Evolutionary conservation across 352 stramenopile genomes (phyloP).

Genomic region (Vaucheria bursata): DNA sequence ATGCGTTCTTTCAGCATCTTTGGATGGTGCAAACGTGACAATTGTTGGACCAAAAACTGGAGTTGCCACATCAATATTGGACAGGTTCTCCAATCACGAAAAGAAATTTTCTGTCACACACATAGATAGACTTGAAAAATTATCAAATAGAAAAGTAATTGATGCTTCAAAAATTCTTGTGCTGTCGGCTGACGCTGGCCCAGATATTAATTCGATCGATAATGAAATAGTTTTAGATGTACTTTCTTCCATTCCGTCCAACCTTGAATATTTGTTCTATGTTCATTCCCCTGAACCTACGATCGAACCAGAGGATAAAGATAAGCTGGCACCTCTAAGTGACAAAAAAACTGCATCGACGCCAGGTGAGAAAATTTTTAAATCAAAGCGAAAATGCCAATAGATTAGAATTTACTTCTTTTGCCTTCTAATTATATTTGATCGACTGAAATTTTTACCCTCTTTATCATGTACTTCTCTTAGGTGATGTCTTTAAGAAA

Average conservation of each 20-base stretch:
- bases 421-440: not conserved
- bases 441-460: not conserved
- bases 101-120: too few species aligned
- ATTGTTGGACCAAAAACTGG: not conserved
- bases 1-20: not conserved
- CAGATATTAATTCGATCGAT: not conserved
- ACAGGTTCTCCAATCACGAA: not conserved
- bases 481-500: not conserved
- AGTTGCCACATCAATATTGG: not conserved
- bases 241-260: constrained; percentile 18
- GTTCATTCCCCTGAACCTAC: constrained; percentile 18
- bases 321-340: constrained; percentile 10
- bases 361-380: too few species aligned
- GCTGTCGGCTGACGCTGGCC: constrained; percentile 17
- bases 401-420: not conserved
- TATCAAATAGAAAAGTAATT: too few species aligned
- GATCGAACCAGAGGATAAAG: not conserved
- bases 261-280: constrained; percentile 35
- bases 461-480: not conserved
- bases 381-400: constrained; percentile 11
- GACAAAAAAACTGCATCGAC: constrained; percentile 6
- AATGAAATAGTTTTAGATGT: constrained; percentile 19
- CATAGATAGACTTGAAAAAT: too few species aligned
- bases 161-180: constrained; percentile 34
- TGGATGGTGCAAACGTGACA: not conserved